Evolutionary conservation across 441 rosid species (phyloP).

Genomic region (Sinapis alba): DNA sequence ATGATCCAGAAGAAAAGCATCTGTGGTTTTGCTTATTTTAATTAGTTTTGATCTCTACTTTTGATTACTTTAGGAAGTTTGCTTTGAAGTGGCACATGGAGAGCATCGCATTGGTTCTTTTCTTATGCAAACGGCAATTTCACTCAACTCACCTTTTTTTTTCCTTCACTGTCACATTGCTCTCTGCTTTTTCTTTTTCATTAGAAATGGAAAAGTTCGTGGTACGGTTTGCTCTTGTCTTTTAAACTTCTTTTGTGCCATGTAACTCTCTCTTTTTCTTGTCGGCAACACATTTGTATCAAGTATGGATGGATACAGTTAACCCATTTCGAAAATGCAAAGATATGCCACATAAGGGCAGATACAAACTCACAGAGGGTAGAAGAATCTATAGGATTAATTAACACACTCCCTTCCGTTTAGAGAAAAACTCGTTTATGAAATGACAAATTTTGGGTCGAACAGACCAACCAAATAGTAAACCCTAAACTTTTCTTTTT

Average conservation of each 20-base stretch:
- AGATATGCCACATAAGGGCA: too few species aligned
- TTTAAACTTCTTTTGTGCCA: neutral
- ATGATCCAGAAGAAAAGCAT: constrained; percentile 42
- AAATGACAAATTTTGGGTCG: neutral
- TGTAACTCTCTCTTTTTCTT: neutral
- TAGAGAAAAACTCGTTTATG: neutral
- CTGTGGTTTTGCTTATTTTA: neutral
- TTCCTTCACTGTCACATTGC: constrained; percentile 12
- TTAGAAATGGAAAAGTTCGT: constrained; percentile 3
- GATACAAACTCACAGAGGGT: neutral
- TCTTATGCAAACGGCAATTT: constrained; percentile 33
- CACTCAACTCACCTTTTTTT: constrained; percentile 24
- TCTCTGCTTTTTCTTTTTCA: neutral
- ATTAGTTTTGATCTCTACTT: constrained; percentile 16
- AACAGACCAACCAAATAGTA: neutral
- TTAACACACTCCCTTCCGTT: neutral
- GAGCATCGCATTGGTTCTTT: constrained; percentile 36
- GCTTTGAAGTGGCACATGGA: constrained; percentile 39
- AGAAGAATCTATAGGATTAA: neutral
- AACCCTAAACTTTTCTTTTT: neutral
- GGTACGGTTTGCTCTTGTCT: neutral
- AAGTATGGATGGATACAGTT: neutral
- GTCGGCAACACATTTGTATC: neutral
- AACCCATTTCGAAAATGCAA: neutral
- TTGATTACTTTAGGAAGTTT: constrained; percentile 10